These are phyloP conservation scores for Trichocladium uniseriatum DNA, from an alignment of 495 filamentous ascomycete species.

Conservation along the genomic window DNA sequence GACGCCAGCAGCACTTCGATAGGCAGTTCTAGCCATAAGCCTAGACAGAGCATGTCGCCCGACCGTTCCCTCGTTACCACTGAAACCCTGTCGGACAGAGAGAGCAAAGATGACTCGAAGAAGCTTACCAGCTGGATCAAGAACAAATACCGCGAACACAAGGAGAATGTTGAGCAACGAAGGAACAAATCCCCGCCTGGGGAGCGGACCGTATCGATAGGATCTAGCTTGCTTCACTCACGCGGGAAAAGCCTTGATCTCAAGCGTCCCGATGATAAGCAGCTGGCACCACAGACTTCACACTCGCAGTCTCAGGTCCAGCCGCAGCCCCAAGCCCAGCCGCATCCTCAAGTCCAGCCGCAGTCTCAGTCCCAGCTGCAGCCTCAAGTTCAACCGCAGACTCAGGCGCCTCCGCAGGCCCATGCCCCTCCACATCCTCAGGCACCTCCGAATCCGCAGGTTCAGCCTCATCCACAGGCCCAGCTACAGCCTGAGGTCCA, in stretches of 20 bases:
- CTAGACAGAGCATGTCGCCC: constrained; percentile 45
- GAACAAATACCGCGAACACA: constrained; percentile 70
- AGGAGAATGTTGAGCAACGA: constrained; percentile 55
- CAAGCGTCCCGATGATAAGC: constrained; percentile 27
- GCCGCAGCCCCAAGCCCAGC: background rate
- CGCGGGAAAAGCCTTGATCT: constrained; percentile 38
- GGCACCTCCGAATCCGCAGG: too few species aligned
- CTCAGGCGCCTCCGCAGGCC: too few species aligned
- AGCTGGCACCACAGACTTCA: constrained; percentile 3
- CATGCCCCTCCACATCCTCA: too few species aligned
- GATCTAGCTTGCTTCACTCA: constrained; percentile 19
- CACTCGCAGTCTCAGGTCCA: constrained; percentile 2
- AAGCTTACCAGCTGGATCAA: constrained; percentile 79
- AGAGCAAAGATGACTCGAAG: constrained; percentile 48
- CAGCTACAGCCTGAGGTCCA: too few species aligned
- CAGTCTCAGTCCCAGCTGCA: background rate
- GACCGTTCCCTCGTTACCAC: constrained; percentile 31
- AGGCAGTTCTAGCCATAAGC: constrained; percentile 45
- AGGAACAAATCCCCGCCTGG: constrained; percentile 39
- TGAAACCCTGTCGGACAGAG: constrained; percentile 33
- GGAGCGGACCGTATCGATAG: constrained; percentile 20
- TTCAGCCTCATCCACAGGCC: too few species aligned
- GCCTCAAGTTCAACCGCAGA: background rate
- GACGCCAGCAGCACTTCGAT: constrained; percentile 62
- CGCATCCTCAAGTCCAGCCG: background rate